phyloP scores from a whole-genome alignment of 768 basidiomycete species.

The Psilocybe cubensis region DNA sequence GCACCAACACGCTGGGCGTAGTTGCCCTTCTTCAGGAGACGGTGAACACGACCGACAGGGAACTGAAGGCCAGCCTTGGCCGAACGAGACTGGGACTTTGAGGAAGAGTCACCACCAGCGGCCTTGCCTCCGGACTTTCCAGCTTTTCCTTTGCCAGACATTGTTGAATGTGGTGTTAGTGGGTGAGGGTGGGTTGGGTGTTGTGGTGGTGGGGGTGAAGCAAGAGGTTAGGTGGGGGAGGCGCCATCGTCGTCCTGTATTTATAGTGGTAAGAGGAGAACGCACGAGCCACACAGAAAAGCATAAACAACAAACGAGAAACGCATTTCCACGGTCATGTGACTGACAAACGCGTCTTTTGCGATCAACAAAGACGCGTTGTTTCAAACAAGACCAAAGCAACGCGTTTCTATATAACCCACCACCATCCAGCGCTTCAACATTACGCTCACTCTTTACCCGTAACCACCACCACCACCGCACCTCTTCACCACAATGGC shows the following conservation, averaged over 20 bases:
- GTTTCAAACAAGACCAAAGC: constrained; percentile 47
- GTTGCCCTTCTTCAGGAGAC: constrained; percentile 88
- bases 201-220: constrained; percentile 23
- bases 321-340: constrained; percentile 15
- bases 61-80: constrained; percentile 83
- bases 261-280: constrained; percentile 37
- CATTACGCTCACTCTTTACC: constrained; percentile 29
- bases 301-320: constrained; percentile 26
- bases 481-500: constrained; percentile 54
- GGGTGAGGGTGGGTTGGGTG: constrained; percentile 24
- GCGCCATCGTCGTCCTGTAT: constrained; percentile 30
- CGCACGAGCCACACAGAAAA: constrained; percentile 31
- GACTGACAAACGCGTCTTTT: constrained; percentile 39
- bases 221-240: constrained; percentile 22
- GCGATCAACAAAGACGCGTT: constrained; percentile 50
- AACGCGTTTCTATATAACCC: constrained; percentile 46
- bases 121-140: constrained; percentile 57
- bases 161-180: constrained; percentile 25
- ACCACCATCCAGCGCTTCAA: constrained; percentile 36
- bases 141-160: constrained; percentile 49
- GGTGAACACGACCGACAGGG: constrained; percentile 93
- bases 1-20: constrained; percentile 90
- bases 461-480: constrained; percentile 36
- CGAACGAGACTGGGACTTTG: constrained; percentile 75
- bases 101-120: constrained; percentile 69